phyloP scores from a whole-genome alignment of 2,329 filamentous ascomycete genomes.

The Colletotrichum paranaense region DNA sequence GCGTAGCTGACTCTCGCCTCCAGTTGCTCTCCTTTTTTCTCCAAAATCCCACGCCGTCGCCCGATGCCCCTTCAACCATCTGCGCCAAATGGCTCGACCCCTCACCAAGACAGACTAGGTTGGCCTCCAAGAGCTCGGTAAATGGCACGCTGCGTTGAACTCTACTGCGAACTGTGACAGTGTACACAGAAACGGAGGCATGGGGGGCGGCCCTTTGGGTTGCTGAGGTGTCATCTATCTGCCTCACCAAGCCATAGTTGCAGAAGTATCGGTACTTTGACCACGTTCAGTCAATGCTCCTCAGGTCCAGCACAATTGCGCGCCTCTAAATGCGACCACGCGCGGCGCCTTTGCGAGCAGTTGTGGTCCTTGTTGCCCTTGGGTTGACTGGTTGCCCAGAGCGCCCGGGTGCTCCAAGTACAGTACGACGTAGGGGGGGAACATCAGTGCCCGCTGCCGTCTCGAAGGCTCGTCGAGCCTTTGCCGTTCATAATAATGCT shows the following conservation, averaged over 20 bases:
- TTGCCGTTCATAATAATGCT: neutral
- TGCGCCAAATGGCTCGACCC: conserved; percentile 2
- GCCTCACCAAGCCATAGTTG: conserved; percentile 15
- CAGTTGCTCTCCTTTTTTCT: neutral
- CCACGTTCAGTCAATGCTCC: conserved; percentile 6
- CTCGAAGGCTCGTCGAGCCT: neutral
- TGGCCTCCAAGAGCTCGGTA: conserved; percentile 17
- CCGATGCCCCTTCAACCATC: neutral
- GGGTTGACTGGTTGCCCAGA: conserved; percentile 10
- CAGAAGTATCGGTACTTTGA: conserved; percentile 32
- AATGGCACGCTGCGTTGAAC: conserved; percentile 27
- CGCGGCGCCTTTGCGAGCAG: conserved; percentile 13
- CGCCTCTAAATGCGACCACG: conserved; percentile 23
- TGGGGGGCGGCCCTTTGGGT: conserved; percentile 10
- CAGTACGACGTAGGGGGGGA: conserved; percentile 10
- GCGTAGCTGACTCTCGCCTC: neutral
- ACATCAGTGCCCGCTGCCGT: neutral
- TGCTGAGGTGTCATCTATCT: conserved; percentile 30
- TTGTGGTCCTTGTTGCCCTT: conserved; percentile 6
- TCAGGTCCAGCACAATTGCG: conserved; percentile 9
- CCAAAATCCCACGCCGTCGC: neutral
- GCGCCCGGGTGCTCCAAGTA: conserved; percentile 6
- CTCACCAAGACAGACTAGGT: conserved; percentile 17
- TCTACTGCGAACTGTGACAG: neutral
- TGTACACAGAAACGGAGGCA: conserved; percentile 10